Evolutionary conservation across 1,284 basidiomycete genomes (phyloP).

Genomic region (Trichosporon ovoides): DNA sequence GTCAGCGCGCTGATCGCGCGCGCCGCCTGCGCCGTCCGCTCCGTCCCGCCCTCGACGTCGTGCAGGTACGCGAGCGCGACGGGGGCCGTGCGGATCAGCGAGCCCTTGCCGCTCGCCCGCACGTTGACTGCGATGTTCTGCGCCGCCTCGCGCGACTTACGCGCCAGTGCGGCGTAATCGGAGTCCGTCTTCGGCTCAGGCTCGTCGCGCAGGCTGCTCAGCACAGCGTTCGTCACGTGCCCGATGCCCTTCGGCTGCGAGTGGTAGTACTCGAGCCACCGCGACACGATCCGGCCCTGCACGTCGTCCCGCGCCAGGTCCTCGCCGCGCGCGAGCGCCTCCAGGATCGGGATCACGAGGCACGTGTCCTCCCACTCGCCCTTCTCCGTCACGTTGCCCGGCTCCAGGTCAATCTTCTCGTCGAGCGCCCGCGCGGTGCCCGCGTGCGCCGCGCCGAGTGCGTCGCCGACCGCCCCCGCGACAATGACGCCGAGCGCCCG

Average conservation of each 20-base stretch:
- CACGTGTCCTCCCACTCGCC: neutral
- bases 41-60: neutral
- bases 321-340: neutral
- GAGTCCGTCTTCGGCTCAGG: too few relatives aligned
- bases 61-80: conserved; percentile 2
- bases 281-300: neutral
- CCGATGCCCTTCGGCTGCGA: neutral
- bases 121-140: neutral
- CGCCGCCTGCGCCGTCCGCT: neutral
- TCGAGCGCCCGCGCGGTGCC: neutral
- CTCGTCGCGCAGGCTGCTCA: neutral
- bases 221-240: neutral
- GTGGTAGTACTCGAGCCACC: conserved; percentile 1
- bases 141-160: neutral
- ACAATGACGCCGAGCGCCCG: neutral
- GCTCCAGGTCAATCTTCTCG: too few relatives aligned
- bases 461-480: neutral
- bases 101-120: conserved; percentile 1
- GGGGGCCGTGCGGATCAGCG: conserved; percentile 3
- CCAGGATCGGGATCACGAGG: neutral
- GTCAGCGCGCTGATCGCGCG: neutral
- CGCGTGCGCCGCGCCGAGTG: neutral
- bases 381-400: too few relatives aligned
- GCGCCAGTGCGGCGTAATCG: neutral
- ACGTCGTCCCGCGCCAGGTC: neutral